phyloP scores from a whole-genome alignment of 495 filamentous ascomycete genomes.

The Podospora bellae-mahoneyi region DNA sequence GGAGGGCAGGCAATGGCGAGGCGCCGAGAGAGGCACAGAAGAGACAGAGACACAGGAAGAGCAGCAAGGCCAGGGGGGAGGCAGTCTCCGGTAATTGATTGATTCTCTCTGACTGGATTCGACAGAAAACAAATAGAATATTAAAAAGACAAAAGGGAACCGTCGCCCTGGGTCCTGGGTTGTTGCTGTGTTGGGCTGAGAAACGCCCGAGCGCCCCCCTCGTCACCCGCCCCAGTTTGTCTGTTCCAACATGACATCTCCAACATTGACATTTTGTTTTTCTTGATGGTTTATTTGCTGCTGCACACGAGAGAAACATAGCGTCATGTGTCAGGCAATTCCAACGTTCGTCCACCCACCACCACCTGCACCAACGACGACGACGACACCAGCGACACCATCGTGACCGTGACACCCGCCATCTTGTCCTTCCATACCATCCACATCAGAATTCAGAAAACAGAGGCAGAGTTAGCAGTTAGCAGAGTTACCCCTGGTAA shows the following conservation, averaged over 20 bases:
- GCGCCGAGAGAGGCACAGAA: constrained; percentile 7
- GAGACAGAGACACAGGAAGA: constrained; percentile 10
- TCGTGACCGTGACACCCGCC: constrained; percentile 1
- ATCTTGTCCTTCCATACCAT: not conserved
- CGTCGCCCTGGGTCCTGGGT: not conserved
- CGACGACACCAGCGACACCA: not conserved
- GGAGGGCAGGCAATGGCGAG: not conserved
- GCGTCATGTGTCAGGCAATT: constrained; percentile 23
- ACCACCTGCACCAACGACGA: constrained; percentile 11
- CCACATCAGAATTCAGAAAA: not conserved
- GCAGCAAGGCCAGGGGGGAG: constrained; percentile 3
- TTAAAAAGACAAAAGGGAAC: constrained; percentile 16
- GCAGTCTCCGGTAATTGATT: not conserved
- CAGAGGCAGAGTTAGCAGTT: too few relatives aligned
- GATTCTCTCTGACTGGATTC: not conserved
- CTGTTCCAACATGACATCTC: not conserved
- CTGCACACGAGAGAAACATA: not conserved
- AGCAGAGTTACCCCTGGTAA: not conserved
- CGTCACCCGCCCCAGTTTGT: not conserved
- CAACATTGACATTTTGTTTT: not conserved
- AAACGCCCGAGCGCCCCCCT: not conserved
- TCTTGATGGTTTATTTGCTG: too few relatives aligned
- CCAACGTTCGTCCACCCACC: constrained; percentile 11
- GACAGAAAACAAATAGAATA: not conserved
- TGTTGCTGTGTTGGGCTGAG: not conserved